Evolutionary conservation across 345 rosid genomes (phyloP).

Genomic region (Schrenkiella parvula): DNA sequence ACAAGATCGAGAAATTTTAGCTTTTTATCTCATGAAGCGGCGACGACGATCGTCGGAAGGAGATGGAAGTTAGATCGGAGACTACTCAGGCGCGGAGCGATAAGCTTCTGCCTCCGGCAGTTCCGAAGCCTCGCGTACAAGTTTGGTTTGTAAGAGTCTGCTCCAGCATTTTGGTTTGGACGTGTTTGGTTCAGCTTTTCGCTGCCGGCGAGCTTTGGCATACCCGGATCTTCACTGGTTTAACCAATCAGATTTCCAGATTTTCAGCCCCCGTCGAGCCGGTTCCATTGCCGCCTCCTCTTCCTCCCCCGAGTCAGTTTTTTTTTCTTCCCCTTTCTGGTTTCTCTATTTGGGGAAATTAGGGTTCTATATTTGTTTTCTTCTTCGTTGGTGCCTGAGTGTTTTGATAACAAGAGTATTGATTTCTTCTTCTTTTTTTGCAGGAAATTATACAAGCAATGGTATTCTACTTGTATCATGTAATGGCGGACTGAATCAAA

Average conservation of each 20-base stretch:
- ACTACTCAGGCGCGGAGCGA: constrained; percentile 51
- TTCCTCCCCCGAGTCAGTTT: constrained; percentile 50
- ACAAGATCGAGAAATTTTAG: constrained; percentile 13
- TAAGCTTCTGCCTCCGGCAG: constrained; percentile 49
- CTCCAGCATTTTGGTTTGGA: constrained; percentile 91
- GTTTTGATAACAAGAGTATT: background rate
- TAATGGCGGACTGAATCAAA: constrained; percentile 94
- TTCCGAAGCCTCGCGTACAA: constrained; percentile 64
- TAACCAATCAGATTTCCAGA: constrained; percentile 47
- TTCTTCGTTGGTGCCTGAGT: background rate
- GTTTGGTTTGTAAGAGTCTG: constrained; percentile 87
- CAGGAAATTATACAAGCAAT: constrained; percentile 80
- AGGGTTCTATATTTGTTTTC: background rate
- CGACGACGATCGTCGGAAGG: constrained; percentile 54
- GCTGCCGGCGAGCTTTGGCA: constrained; percentile 90
- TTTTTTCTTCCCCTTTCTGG: background rate
- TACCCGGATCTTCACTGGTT: constrained; percentile 48
- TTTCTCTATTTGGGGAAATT: background rate
- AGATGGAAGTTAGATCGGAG: constrained; percentile 90
- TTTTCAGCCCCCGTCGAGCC: constrained; percentile 34
- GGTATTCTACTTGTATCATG: constrained; percentile 85
- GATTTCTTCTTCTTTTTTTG: background rate
- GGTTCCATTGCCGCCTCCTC: constrained; percentile 46
- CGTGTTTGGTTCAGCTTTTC: constrained; percentile 89
- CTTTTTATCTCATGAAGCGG: constrained; percentile 52